These are phyloP conservation scores for Microstegium vimineum DNA, from an alignment of 176 grass and related monocot species.

Conservation along the genomic window DNA sequence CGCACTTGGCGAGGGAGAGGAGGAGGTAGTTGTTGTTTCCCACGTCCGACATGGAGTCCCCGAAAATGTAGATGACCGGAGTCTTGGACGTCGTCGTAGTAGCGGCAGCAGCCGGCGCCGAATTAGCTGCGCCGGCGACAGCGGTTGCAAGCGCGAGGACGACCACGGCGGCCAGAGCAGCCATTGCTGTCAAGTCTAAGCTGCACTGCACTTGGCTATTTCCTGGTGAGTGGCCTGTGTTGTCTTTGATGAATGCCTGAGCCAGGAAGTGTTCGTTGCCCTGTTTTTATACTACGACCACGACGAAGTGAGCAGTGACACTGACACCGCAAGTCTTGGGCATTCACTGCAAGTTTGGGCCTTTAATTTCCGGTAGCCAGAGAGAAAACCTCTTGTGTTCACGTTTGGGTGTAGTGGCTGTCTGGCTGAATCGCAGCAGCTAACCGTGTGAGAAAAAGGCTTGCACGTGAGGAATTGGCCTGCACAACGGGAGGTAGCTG, in stretches of 20 bases:
- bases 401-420: conserved; percentile 42
- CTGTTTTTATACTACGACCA: conserved; percentile 35
- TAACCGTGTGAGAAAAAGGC: conserved; percentile 32
- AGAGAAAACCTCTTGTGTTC: not conserved
- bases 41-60: conserved; percentile 93
- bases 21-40: conserved; percentile 95
- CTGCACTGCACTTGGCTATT: not conserved
- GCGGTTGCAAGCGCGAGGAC: conserved; percentile 5
- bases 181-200: conserved; percentile 43
- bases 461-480: conserved; percentile 14
- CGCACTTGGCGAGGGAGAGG: conserved; percentile 70
- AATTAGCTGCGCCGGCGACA: not conserved
- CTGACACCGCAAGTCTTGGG: not conserved
- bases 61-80: conserved; percentile 72
- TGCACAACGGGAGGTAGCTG: conserved; percentile 22
- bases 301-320: no score
- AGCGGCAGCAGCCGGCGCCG: not conserved
- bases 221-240: not conserved
- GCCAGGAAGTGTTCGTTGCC: not conserved
- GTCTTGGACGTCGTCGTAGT: not conserved
- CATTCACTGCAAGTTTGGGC: conserved; percentile 46
- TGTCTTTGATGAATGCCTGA: not conserved
- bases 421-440: conserved; percentile 21
- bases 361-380: conserved; percentile 3
- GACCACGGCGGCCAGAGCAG: conserved; percentile 12